phyloP scores from a whole-genome alignment of 345 rosid genomes.

The Aethionema arabicum region DNA sequence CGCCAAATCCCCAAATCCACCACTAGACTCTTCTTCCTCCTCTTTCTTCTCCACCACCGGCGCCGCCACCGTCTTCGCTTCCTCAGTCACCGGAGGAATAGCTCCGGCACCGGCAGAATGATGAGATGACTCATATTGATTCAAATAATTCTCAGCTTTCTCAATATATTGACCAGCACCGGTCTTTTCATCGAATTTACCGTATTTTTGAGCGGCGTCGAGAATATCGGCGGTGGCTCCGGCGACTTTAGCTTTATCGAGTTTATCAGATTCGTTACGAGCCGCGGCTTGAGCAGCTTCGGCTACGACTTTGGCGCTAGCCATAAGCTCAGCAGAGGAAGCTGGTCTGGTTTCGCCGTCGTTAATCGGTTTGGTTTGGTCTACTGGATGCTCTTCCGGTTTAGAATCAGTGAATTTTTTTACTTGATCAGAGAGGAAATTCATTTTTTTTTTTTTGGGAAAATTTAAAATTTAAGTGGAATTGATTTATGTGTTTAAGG shows the following conservation, averaged over 20 bases:
- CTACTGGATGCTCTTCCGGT: conserved; percentile 19
- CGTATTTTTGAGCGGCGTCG: conserved; percentile 61
- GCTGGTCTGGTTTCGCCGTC: conserved; percentile 29
- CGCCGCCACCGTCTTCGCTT: conserved; percentile 2
- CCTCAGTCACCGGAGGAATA: conserved; percentile 13
- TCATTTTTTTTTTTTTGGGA: conserved; percentile 10
- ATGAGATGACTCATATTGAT: conserved; percentile 45
- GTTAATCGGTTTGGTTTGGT: conserved; percentile 29
- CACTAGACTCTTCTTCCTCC: conserved; percentile 42
- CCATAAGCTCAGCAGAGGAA: conserved; percentile 53
- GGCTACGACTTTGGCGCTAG: conserved; percentile 68
- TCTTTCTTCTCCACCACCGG: conserved; percentile 29
- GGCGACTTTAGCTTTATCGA: conserved; percentile 60
- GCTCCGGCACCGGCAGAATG: conserved; percentile 39
- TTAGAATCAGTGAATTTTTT: conserved; percentile 26
- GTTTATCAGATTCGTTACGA: conserved; percentile 39
- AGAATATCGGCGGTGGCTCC: conserved; percentile 62
- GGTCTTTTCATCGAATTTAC: conserved; percentile 59
- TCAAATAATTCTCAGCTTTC: conserved; percentile 71
- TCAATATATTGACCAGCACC: conserved; percentile 58
- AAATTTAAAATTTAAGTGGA: too few species aligned
- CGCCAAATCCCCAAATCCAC: conserved; percentile 50
- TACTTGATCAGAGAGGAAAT: conserved; percentile 34
- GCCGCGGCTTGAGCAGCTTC: conserved; percentile 54
- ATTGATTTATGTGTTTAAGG: too few species aligned